These are phyloP conservation scores for Pseudopithomyces chartarum DNA, from an alignment of 2,329 filamentous ascomycete species.

Conservation along the genomic window DNA sequence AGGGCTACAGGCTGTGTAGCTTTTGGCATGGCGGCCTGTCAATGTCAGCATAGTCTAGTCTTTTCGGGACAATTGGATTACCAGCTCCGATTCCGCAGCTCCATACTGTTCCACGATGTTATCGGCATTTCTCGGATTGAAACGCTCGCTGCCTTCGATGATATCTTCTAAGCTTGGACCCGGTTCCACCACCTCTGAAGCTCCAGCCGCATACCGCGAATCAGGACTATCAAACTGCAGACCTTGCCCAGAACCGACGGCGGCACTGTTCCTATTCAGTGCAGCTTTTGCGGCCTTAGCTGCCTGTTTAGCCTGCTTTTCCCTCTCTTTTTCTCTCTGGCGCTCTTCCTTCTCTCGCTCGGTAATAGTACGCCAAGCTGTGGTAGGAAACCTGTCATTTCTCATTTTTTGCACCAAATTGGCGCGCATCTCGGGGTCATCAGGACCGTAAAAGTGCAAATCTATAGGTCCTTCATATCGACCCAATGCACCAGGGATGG, in stretches of 20 bases:
- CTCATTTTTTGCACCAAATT: conserved; percentile 67
- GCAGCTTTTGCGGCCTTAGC: conserved; percentile 34
- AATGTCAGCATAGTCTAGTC: conserved; percentile 14
- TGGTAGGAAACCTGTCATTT: conserved; percentile 63
- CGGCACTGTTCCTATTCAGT: conserved; percentile 35
- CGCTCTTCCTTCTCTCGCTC: conserved; percentile 58
- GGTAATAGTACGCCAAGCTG: conserved; percentile 26
- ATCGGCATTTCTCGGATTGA: conserved; percentile 68
- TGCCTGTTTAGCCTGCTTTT: conserved; percentile 51
- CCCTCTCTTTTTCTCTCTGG: conserved; percentile 60
- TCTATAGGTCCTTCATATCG: conserved; percentile 73
- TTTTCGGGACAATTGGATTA: conserved; percentile 8
- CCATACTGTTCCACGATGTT: conserved; percentile 73
- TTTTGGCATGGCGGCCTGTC: conserved; percentile 67
- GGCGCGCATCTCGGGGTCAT: conserved; percentile 57
- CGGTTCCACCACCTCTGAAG: conserved; percentile 33
- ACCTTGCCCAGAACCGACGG: conserved; percentile 29
- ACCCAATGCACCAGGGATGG: conserved; percentile 69
- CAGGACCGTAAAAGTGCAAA: conserved; percentile 72
- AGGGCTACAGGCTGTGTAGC: conserved; percentile 70
- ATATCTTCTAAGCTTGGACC: conserved; percentile 66
- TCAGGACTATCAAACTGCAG: conserved; percentile 36
- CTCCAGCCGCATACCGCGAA: conserved; percentile 31
- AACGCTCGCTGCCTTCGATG: conserved; percentile 67
- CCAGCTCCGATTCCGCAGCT: conserved; percentile 70